Evolutionary conservation across 2,329 filamentous ascomycete genomes (phyloP).

Genomic region (Eutypella sp.): DNA sequence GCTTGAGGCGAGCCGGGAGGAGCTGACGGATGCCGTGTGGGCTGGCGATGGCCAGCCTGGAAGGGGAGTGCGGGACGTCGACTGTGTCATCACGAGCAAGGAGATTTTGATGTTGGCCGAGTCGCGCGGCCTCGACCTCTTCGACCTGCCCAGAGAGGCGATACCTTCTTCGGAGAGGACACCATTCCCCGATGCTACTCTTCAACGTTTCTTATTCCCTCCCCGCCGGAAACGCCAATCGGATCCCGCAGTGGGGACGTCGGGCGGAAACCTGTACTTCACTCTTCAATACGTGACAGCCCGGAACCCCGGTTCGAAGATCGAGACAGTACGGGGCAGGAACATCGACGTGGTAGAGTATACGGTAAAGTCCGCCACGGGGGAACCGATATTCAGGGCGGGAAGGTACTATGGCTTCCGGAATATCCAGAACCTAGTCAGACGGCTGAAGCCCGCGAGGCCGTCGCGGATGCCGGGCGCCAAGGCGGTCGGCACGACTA

Average conservation of each 20-base stretch:
- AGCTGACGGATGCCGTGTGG: slow-evolving; percentile 82
- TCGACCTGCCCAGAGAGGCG: slow-evolving; percentile 58
- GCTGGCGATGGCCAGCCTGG: slow-evolving; percentile 41
- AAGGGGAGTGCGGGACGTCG: slow-evolving; percentile 74
- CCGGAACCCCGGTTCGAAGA: slow-evolving; percentile 63
- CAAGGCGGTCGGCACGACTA: slow-evolving; percentile 52
- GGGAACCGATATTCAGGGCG: slow-evolving; percentile 64
- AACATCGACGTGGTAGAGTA: slow-evolving; percentile 93
- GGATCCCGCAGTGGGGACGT: slow-evolving; percentile 64
- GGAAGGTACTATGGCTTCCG: slow-evolving; percentile 96
- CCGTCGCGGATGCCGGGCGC: slow-evolving; percentile 76
- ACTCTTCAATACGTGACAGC: slow-evolving; percentile 72
- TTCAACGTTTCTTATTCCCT: slow-evolving; percentile 73
- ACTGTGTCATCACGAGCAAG: slow-evolving; percentile 96
- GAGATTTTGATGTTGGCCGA: slow-evolving; percentile 88
- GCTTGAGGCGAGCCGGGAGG: slow-evolving; percentile 87
- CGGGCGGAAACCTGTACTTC: slow-evolving; percentile 84
- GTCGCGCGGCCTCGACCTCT: slow-evolving; percentile 73
- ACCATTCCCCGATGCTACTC: slow-evolving; percentile 66
- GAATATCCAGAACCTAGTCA: slow-evolving; percentile 96
- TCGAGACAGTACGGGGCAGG: slow-evolving; percentile 69
- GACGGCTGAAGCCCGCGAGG: slow-evolving; percentile 78
- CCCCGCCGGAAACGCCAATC: slow-evolving; percentile 34
- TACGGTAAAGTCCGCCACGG: slow-evolving; percentile 52
- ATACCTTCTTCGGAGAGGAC: slow-evolving; percentile 40